A percentile compares a stretch with the other conserved stretches of the same genome.
Evolutionary conservation across 1,139 yeast species (phyloP).

Genomic region (Blastobotrys aristatus): DNA sequence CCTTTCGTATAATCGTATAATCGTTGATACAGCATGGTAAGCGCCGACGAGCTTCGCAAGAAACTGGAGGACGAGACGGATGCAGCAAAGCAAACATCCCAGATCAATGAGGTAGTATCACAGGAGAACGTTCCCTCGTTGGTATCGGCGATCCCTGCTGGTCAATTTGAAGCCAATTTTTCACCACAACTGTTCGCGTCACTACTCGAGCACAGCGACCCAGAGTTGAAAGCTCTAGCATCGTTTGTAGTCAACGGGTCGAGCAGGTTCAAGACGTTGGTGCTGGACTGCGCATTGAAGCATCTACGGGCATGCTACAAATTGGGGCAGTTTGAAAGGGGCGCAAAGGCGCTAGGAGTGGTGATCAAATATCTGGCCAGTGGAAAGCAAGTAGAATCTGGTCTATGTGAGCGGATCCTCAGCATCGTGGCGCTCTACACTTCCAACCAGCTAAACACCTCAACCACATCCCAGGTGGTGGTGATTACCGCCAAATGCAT

Average conservation of each 20-base stretch:
- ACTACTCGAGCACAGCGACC: conserved; percentile 1
- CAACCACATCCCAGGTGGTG: conserved; percentile 17
- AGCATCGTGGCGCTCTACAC: conserved; percentile 6
- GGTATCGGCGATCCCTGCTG: conserved; percentile 1
- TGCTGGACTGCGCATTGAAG: conserved; percentile 2
- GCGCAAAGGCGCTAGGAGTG: conserved; percentile 5
- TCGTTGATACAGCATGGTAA: not conserved
- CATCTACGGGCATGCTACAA: conserved; percentile 7
- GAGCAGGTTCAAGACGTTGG: not conserved
- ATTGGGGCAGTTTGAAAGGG: not conserved
- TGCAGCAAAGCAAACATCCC: not conserved
- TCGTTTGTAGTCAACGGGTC: conserved; percentile 1
- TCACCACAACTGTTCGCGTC: not conserved
- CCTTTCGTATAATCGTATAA: not conserved
- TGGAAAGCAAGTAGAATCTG: not conserved
- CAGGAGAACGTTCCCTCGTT: not conserved
- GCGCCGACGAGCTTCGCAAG: not conserved
- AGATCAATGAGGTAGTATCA: not conserved
- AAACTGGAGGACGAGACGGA: not conserved
- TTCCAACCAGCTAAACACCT: conserved; percentile 6
- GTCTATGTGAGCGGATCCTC: conserved; percentile 12
- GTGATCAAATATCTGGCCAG: conserved; percentile 11
- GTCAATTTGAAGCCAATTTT: not conserved
- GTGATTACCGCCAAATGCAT: conserved; percentile 21
- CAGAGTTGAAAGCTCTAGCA: conserved; percentile 4